Evolutionary conservation across 495 filamentous ascomycete species (phyloP), one percentile per base, ranked within the genome.

Genomic region (Penicillium ucsense): DNA sequence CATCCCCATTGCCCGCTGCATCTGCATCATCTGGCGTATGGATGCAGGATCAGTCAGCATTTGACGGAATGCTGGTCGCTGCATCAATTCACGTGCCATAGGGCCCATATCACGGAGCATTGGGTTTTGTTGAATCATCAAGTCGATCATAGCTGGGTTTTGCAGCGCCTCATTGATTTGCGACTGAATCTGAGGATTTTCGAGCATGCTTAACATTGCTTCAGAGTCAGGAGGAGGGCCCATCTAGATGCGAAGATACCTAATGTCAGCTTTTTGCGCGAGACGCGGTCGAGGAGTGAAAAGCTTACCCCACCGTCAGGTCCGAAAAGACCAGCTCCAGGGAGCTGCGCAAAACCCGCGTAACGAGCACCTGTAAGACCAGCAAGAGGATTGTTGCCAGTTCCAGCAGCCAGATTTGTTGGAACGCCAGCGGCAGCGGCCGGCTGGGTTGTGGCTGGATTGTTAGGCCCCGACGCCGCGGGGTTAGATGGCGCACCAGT

Each of bases 31-130:
- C 53, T 84, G 79, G 36, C 91, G 77, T 27, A 97, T 72, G 28
- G 84, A 79, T 10, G 86, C 81, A 29, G 94, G 94, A 56, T 94
- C 88, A n/a, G 90, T 91, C 77, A 99, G 82, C 88, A 97, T 94
- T 12, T 86, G 77, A 49, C 94, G 80, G 60, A 96, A 90, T 45
- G 86, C 77, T 0, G 89, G 88, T 28, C 86, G 89, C 48, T 85
- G 79, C 56, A 99, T 75, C 65, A 95, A 81, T 57, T 91, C 77
- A 45, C 88, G 84, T 12, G 83, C 85, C 46, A 84, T 80, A 20
- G 89, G 89, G 31, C 83, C 79, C 69, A 88, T 88, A 48, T 83
- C 79, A 43, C 88, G 86, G 3, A 96, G 78, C 78, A 88, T 82
- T 6, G 94, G 94, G 61, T 90, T 94, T 42, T 84, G 78, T 48